Conservation (phyloP, 1,284 basidiomycete genomes). For the Termitomyces sp. region DNA sequence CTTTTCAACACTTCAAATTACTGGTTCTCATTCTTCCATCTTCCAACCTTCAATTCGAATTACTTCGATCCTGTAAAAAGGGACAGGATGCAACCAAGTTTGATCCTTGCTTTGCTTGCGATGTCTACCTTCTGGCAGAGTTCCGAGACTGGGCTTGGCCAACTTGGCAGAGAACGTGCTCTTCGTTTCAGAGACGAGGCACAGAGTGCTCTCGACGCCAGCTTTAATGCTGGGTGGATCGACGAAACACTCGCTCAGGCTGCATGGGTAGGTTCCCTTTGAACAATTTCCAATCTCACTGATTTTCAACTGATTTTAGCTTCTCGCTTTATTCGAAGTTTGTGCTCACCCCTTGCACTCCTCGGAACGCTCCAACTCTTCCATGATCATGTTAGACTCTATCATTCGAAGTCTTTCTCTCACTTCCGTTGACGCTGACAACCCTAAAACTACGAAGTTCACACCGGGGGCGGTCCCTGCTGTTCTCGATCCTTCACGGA, state of each 20-base stretch:
- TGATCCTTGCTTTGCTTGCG: slow-evolving; percentile 61
- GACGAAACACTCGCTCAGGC: slow-evolving; percentile 68
- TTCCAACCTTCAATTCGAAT: slow-evolving; percentile 59
- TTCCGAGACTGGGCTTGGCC: slow-evolving; percentile 50
- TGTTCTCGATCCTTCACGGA: slow-evolving; percentile 20
- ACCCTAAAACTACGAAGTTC: slow-evolving; percentile 45
- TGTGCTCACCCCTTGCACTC: slow-evolving; percentile 62
- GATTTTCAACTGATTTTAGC: slow-evolving; percentile 30
- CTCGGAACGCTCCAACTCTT: slow-evolving; percentile 47
- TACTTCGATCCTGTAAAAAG: slow-evolving; percentile 52
- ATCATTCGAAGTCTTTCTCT: slow-evolving; percentile 60
- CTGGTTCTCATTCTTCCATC: slow-evolving; percentile 70
- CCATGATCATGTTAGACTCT: slow-evolving; percentile 57
- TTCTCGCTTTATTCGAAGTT: slow-evolving; percentile 67
- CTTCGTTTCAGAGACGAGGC: slow-evolving; percentile 59
- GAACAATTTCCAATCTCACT: slow-evolving; percentile 10
- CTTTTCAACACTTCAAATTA: slow-evolving; percentile 61
- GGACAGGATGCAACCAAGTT: slow-evolving; percentile 58
- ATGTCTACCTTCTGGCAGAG: slow-evolving; percentile 67
- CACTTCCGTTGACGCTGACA: slow-evolving; percentile 38
- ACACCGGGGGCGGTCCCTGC: slow-evolving; percentile 37
- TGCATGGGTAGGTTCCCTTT: slow-evolving; percentile 53
- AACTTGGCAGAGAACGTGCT: slow-evolving; percentile 48
- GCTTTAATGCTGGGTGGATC: slow-evolving; percentile 62
- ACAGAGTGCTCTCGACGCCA: slow-evolving; percentile 66